Conservation (phyloP, 2,329 filamentous ascomycete species). For the Pochonia chlamydosporia region DNA sequence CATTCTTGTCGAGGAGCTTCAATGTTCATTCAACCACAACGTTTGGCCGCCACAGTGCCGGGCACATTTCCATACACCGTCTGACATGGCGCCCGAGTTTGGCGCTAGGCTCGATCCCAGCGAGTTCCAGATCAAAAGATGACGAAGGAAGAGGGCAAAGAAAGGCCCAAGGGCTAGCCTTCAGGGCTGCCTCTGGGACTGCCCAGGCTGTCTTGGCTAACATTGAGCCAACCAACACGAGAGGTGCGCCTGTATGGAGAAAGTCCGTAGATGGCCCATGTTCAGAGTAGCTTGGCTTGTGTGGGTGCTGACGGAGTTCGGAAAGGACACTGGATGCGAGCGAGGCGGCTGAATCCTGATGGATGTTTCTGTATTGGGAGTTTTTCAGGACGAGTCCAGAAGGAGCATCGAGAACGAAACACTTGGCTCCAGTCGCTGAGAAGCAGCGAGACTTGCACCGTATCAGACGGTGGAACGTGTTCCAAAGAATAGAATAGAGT, state of each 20-base stretch:
- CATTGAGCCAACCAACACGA: not conserved
- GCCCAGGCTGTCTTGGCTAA: not conserved
- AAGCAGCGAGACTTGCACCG: too few relatives aligned
- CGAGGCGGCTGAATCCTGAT: too few relatives aligned
- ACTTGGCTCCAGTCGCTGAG: too few relatives aligned
- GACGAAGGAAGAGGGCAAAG: not conserved
- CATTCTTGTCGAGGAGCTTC: too few relatives aligned
- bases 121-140: not conserved
- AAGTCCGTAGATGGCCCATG: too few relatives aligned
- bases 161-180: not conserved
- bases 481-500: too few relatives aligned
- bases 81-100: slow-evolving; percentile 1
- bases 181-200: not conserved
- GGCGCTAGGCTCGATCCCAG: not conserved
- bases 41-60: not conserved
- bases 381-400: too few relatives aligned
- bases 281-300: too few relatives aligned
- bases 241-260: not conserved
- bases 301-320: not conserved
- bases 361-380: too few relatives aligned
- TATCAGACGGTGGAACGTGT: too few relatives aligned
- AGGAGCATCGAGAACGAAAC: too few relatives aligned
- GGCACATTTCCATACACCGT: not conserved
- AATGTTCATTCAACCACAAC: too few relatives aligned
- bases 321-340: not conserved